Conservation (phyloP, 148 eudicot genomes). For the Vaccinium myrtillus region DNA sequence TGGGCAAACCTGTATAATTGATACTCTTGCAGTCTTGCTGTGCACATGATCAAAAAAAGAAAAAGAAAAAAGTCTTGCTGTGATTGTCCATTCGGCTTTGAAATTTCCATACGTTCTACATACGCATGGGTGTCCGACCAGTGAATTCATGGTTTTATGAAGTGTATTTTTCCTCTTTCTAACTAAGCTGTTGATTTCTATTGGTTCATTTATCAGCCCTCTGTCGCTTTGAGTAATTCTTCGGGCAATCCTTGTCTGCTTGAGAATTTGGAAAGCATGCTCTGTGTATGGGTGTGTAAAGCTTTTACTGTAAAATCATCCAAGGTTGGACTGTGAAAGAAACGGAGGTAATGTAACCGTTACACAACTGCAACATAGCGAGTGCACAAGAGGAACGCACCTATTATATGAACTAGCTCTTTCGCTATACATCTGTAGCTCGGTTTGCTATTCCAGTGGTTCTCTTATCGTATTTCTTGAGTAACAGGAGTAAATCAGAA, state of each 20-base stretch:
- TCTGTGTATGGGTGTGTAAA: not conserved
- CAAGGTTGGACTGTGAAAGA: not conserved
- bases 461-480: not conserved
- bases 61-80: not conserved
- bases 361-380: not conserved
- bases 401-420: not conserved
- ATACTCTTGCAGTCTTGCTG: not conserved
- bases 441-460: not conserved
- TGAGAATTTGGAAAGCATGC: not conserved
- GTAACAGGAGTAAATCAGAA: not conserved
- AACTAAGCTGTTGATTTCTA: not conserved
- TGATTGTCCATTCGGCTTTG: not conserved
- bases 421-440: not conserved
- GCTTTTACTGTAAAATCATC: not conserved
- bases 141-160: not conserved
- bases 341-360: not conserved
- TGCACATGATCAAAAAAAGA: no score
- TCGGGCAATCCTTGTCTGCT: not conserved
- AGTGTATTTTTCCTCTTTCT: not conserved
- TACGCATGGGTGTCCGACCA: not conserved
- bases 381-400: not conserved
- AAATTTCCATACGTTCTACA: no score
- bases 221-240: not conserved
- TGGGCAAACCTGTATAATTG: not conserved
- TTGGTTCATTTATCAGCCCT: not conserved